A percentile compares a stretch with the other conserved stretches of the same genome.
These are phyloP conservation scores for Ogataea paraovalis DNA, from an alignment of 805 yeast genomes.

Conservation along the genomic window DNA sequence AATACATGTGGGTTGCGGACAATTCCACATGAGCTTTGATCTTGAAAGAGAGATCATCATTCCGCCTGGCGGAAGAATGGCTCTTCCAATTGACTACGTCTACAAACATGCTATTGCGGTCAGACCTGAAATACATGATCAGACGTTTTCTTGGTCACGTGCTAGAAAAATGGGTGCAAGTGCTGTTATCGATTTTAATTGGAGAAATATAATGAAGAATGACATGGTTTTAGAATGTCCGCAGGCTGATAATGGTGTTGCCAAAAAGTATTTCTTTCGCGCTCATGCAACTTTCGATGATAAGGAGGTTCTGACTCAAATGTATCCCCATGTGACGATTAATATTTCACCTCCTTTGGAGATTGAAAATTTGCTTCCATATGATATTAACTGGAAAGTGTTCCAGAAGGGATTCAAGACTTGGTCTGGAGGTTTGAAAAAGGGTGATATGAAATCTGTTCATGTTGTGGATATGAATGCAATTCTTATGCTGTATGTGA, in stretches of 20 bases:
- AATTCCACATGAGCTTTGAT: conserved; percentile 28
- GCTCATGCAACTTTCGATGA: conserved; percentile 61
- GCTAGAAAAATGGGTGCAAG: conserved; percentile 31
- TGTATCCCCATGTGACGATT: conserved; percentile 82
- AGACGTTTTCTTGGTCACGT: conserved; percentile 65
- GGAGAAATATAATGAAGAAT: conserved; percentile 56
- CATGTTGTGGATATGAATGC: conserved; percentile 78
- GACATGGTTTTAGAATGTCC: conserved; percentile 61
- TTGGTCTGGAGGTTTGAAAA: conserved; percentile 56
- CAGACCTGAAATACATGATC: conserved; percentile 52
- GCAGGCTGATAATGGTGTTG: conserved; percentile 35
- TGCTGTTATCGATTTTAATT: conserved; percentile 36
- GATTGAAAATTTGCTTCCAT: conserved; percentile 81
- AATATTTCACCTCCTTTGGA: conserved; percentile 81
- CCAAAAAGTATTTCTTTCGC: conserved; percentile 51
- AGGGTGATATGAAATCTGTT: conserved; percentile 66
- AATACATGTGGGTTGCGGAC: conserved; percentile 40
- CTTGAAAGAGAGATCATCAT: conserved; percentile 37
- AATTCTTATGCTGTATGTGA: conserved; percentile 65
- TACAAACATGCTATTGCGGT: conserved; percentile 55
- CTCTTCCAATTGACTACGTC: conserved; percentile 73
- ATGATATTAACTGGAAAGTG: conserved; percentile 67
- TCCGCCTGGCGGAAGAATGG: conserved; percentile 50
- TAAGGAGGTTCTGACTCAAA: conserved; percentile 64
- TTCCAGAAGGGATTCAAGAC: conserved; percentile 73